Evolutionary conservation across 2,329 filamentous ascomycete genomes (phyloP).

Genomic region (Septoria petroselini): DNA sequence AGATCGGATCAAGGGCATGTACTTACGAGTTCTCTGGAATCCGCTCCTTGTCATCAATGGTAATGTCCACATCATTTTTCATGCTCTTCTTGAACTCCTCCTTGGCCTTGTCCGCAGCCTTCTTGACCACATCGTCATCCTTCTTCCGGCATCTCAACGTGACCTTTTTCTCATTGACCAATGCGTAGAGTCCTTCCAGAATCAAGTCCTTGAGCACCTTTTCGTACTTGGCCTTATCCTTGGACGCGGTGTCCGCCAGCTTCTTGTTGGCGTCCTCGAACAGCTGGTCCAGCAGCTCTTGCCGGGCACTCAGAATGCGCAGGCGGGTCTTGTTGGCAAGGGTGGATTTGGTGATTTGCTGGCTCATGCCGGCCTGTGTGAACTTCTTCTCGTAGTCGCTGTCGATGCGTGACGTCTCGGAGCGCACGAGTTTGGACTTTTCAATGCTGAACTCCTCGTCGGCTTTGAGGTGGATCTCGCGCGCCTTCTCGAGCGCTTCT

Average conservation of each 20-base stretch:
- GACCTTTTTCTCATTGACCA: constrained; percentile 72
- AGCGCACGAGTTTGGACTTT: constrained; percentile 95
- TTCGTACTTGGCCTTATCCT: constrained; percentile 73
- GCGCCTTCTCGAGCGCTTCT: constrained; percentile 93
- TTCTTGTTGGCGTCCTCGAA: constrained; percentile 77
- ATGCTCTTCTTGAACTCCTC: constrained; percentile 78
- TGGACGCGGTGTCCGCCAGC: constrained; percentile 56
- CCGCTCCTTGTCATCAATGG: constrained; percentile 73
- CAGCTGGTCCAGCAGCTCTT: constrained; percentile 85
- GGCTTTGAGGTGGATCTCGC: constrained; percentile 96
- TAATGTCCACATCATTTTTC: constrained; percentile 64
- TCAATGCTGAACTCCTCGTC: constrained; percentile 99
- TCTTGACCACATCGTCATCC: constrained; percentile 72
- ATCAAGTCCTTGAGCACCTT: constrained; percentile 73
- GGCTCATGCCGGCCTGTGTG: constrained; percentile 96
- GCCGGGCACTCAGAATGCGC: constrained; percentile 78
- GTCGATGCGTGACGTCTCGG: constrained; percentile 93
- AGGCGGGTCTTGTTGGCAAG: constrained; percentile 94
- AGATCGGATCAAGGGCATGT: constrained; percentile 1
- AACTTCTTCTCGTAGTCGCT: constrained; percentile 95
- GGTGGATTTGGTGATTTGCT: constrained; percentile 96
- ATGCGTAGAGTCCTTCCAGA: constrained; percentile 83
- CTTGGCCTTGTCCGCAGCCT: constrained; percentile 71
- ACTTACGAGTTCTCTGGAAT: constrained; percentile 81
- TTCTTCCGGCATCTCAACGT: constrained; percentile 72